Evolutionary conservation across 192 early-diverging fungal genomes (phyloP).

Genomic region (Gonapodya prolifera): DNA sequence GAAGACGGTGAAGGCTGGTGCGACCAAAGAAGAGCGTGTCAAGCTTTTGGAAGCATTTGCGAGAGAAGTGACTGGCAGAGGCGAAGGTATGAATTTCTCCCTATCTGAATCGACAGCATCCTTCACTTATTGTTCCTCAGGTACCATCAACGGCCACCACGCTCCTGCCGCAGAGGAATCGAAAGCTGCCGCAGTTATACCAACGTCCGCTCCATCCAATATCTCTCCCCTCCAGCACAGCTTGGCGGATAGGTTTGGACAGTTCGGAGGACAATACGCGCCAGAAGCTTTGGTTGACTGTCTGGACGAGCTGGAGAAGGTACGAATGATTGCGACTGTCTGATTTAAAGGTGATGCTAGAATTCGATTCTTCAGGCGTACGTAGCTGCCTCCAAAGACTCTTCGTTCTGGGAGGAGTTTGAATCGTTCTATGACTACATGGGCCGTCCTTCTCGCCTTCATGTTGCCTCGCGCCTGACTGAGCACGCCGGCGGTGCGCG

Average conservation of each 20-base stretch:
- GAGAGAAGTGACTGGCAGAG: slow-evolving; percentile 33
- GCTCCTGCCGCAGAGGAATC: background rate
- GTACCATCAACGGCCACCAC: background rate
- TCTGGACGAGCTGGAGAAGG: slow-evolving; percentile 71
- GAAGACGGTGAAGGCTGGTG: slow-evolving; percentile 46
- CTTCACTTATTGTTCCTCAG: background rate
- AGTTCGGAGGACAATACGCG: slow-evolving; percentile 95
- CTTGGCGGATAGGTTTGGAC: slow-evolving; percentile 72
- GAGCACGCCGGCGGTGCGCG: slow-evolving; percentile 61
- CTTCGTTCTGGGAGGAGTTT: slow-evolving; percentile 89
- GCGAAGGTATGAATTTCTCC: background rate
- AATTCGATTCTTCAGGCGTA: slow-evolving; percentile 36
- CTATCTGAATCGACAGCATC: background rate
- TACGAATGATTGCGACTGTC: slow-evolving; percentile 3
- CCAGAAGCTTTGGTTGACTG: slow-evolving; percentile 96
- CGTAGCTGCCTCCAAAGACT: slow-evolving; percentile 65
- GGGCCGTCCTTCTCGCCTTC: slow-evolving; percentile 77
- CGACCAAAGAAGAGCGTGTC: slow-evolving; percentile 26
- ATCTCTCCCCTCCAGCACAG: slow-evolving; percentile 19
- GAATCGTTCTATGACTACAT: slow-evolving; percentile 82
- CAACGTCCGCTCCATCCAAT: background rate
- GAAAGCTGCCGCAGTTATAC: background rate
- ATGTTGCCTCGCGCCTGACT: slow-evolving; percentile 78
- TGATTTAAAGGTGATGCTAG: background rate
- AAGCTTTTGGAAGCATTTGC: slow-evolving; percentile 34